Evolutionary conservation across 1,284 basidiomycete species (phyloP), one percentile per base, ranked within the genome.

Genomic region (Microstroma glucosiphilum): DNA sequence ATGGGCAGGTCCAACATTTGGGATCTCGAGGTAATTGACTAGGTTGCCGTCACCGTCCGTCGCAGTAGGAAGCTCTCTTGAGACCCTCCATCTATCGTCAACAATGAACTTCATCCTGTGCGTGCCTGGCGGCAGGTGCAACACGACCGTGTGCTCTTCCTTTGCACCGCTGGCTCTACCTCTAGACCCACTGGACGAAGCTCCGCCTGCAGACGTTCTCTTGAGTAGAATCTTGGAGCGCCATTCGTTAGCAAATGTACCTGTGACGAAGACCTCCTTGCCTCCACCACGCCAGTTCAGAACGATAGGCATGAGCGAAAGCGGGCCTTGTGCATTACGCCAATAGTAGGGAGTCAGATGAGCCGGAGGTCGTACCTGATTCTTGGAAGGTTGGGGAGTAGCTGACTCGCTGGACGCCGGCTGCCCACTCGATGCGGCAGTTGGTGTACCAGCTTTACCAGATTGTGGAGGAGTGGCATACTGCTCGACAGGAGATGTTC

Each of bases 31-130:
- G 79, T 96, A 97, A 82, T 98, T 98, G 69, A 96, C 92, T 59
- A 98, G 83, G 40, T 89, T 90, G 40, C 96, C 94, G 74, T 96
- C 90, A 71, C 92, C 91, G 78, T 97, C 93, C 40, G 92, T 91
- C 0, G 93, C 91, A 1, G 90, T 90, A 8, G 92, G 89, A 23
- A 96, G 84, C 68, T 92, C 87, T 69, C 83, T 82, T 12, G 84
- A 84, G 60, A 85, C 85, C 63, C 88, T 86, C 88, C 89, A 92
- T 58, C 88, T 85, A 63, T 91, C 89, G 80, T 98, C 96, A 64
- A 98, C 91, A 69, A 97, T 86, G 83, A 97, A 98, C 69, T 93
- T 92, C 77, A 97, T 85, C 65, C 94, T 90, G 78, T 98, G 93
- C 1, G 92, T 93, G 23, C 94, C 96, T 0, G 93, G 92, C 13